These are phyloP conservation scores for Suhomyces kunorum DNA, from an alignment of 1,139 yeast species.

Conservation along the genomic window DNA sequence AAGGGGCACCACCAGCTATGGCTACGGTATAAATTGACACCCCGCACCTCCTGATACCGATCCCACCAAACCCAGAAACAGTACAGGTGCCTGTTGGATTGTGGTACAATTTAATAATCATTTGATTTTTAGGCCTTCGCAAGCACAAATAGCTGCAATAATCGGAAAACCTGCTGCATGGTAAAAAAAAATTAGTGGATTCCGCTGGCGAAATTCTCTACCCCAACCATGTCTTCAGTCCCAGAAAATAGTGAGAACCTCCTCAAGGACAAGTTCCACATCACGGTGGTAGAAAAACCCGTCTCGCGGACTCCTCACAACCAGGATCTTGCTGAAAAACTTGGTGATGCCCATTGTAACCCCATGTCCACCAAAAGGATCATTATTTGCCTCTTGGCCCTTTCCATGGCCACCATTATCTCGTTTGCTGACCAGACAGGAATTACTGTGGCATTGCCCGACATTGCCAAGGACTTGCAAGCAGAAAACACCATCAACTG, in stretches of 20 bases:
- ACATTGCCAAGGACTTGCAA: constrained; percentile 38
- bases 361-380: constrained; percentile 34
- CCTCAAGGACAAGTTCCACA: constrained; percentile 5
- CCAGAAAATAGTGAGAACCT: not conserved
- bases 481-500: constrained; percentile 45
- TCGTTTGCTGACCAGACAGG: constrained; percentile 45
- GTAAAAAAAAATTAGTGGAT: not conserved
- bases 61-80: no score
- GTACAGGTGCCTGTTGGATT: no score
- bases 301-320: not conserved
- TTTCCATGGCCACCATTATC: constrained; percentile 31
- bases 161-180: no score
- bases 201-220: not conserved
- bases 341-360: constrained; percentile 43
- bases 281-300: constrained; percentile 6
- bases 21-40: no score
- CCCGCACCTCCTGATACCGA: no score
- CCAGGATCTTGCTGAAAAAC: constrained; percentile 27
- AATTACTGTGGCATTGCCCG: constrained; percentile 44
- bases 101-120: no score
- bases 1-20: no score
- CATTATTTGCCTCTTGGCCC: constrained; percentile 28
- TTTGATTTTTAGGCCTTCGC: no score
- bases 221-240: not conserved
- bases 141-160: not conserved